phyloP scores from a whole-genome alignment of 306 rosid genomes.

The Quercus bicolor region DNA sequence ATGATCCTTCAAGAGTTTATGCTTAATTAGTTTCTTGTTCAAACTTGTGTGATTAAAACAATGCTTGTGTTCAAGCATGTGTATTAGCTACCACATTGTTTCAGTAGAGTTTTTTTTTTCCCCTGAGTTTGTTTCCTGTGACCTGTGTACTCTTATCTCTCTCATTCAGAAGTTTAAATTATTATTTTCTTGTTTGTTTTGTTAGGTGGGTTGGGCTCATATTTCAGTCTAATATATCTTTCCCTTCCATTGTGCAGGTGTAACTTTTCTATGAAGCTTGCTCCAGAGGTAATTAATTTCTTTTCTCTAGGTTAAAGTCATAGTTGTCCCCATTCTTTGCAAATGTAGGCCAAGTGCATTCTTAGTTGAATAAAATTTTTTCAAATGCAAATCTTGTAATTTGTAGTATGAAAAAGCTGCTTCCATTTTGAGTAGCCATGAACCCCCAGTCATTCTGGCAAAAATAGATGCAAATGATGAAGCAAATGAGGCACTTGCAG shows the following conservation, averaged over 20 bases:
- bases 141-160: neutral
- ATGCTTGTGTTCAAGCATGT: no score
- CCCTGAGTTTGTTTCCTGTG: no score
- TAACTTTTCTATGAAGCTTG: constrained; percentile 82
- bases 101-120: no score
- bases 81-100: no score
- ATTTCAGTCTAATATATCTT: neutral
- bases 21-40: no score
- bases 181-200: neutral
- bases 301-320: neutral
- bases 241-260: constrained; percentile 49
- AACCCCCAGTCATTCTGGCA: constrained; percentile 69
- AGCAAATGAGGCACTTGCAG: constrained; percentile 52
- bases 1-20: no score
- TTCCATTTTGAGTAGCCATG: constrained; percentile 58
- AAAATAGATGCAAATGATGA: constrained; percentile 78
- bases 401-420: constrained; percentile 85
- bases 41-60: no score
- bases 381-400: neutral
- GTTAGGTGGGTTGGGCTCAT: neutral
- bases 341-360: neutral
- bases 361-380: neutral
- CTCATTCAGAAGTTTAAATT: neutral
- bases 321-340: neutral
- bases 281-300: constrained; percentile 69